phyloP scores from a whole-genome alignment of 2,329 filamentous ascomycete genomes.

The Westerdykella ornata region DNA sequence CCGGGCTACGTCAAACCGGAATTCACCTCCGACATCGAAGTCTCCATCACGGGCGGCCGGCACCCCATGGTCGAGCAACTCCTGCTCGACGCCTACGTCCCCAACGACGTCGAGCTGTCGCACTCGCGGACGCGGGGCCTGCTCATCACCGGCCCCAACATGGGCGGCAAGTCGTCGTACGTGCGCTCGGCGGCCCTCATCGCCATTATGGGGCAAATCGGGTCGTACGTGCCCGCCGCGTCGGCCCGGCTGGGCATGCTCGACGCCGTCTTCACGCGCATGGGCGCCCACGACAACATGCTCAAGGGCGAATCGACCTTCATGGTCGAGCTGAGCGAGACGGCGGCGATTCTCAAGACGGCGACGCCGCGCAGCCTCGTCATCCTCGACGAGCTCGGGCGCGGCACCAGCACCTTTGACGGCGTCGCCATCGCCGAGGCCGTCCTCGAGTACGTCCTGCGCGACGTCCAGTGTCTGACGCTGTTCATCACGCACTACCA shows the following conservation, averaged over 20 bases:
- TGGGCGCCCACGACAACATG: conserved; percentile 94
- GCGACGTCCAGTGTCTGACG: conserved; percentile 67
- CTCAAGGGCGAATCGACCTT: conserved; percentile 92
- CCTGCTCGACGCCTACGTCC: conserved; percentile 79
- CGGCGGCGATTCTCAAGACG: conserved; percentile 79
- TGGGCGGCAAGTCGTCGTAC: conserved; percentile 98
- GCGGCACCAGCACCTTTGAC: conserved; percentile 91
- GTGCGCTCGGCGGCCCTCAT: conserved; percentile 89
- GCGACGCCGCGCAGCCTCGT: conserved; percentile 80
- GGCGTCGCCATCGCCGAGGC: conserved; percentile 92
- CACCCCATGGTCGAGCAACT: conserved; percentile 96
- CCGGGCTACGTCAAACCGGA: conserved; percentile 82
- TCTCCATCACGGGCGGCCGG: conserved; percentile 67
- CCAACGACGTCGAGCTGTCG: conserved; percentile 73
- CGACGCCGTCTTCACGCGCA: conserved; percentile 89
- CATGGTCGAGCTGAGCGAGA: conserved; percentile 96
- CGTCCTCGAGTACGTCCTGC: conserved; percentile 77
- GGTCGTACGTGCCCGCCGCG: conserved; percentile 82
- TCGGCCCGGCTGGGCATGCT: conserved; percentile 69
- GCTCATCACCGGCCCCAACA: conserved; percentile 93
- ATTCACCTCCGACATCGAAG: conserved; percentile 57
- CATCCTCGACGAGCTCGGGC: conserved; percentile 88
- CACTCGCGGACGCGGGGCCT: conserved; percentile 56
- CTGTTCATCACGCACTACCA: conserved; percentile 99
- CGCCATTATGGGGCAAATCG: conserved; percentile 88